Base-by-base conservation (phyloP, 768 basidiomycete genomes). In the Thelephora ganbajun region DNA sequence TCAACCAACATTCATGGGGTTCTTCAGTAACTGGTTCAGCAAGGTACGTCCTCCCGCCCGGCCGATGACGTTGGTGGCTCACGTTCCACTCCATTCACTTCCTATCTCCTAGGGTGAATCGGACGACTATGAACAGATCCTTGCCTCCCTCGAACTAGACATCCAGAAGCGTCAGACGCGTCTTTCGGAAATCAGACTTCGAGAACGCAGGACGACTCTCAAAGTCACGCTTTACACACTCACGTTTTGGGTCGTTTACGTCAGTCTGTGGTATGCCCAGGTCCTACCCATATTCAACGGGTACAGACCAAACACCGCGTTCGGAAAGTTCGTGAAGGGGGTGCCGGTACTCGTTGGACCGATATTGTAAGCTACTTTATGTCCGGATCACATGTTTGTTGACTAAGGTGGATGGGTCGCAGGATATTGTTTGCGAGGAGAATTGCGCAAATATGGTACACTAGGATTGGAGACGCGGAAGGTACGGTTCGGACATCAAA, bases 401-500 rank as follows among this genome's bases (percentile, higher is more conserved):
- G 18, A 41, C 5, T 41, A 6, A 41, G 12, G 39, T 41, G 35
- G 18, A 33, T 37, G 26, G n/a, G 26, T 30, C 30, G 22, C 30
- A 79, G 84, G 16, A 79, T 88, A 33, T 62, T 90, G 43, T 88
- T 89, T 57, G 75, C 79, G 13, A 72, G 88, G 33, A 68, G 88
- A 35, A 80, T 90, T 47, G 82, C 89, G 48, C 84, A 89, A 59
- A 71, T 82, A 49, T 89, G 85, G 86, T 91, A 88, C 56, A 74
- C 73, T 18, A 70, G 81, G 48, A 89, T 79, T 55, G 88, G 83
- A 2, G 76, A 84, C 53, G 76, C 74, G 2, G 89, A 90, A 72
- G 88, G 88, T 88, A 52, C 33, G 69, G 61, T 36, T n/a, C 35
- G 48, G 48, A 16, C 4, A 4, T 41, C 39, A 18, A 41, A 2